These are phyloP conservation scores for Lipomyces lipofer DNA, from an alignment of 805 yeast species.

Conservation along the genomic window DNA sequence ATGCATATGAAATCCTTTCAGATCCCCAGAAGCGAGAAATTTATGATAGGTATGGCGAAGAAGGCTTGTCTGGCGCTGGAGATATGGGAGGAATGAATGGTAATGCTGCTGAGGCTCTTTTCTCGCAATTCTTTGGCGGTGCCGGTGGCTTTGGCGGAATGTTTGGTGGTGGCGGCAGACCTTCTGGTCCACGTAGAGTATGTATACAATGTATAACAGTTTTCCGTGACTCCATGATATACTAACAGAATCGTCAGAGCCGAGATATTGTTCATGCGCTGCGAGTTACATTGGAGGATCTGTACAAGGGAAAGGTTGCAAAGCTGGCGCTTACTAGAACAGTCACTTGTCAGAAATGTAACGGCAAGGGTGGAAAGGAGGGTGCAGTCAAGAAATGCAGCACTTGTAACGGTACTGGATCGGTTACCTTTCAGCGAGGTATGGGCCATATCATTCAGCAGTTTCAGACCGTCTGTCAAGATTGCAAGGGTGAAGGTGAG, in stretches of 20 bases:
- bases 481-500: conserved; percentile 90
- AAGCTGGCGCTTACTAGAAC: conserved; percentile 94
- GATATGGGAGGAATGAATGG: conserved; percentile 67
- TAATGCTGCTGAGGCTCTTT: conserved; percentile 69
- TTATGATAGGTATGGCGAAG: conserved; percentile 90
- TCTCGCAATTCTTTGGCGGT: conserved; percentile 84
- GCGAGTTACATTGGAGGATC: conserved; percentile 83
- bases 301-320: conserved; percentile 90
- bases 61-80: conserved; percentile 82
- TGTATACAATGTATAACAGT: neutral
- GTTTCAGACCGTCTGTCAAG: conserved; percentile 92
- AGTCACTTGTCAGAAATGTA: conserved; percentile 80
- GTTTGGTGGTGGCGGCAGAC: conserved; percentile 41
- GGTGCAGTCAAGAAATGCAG: conserved; percentile 86
- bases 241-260: conserved; percentile 21
- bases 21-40: conserved; percentile 85
- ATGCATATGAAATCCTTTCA: conserved; percentile 80
- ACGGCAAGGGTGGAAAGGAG: conserved; percentile 94
- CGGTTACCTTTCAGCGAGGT: conserved; percentile 89
- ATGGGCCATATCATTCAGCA: conserved; percentile 99
- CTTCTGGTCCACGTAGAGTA: conserved; percentile 34
- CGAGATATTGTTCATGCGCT: conserved; percentile 89
- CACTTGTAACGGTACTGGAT: conserved; percentile 88
- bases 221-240: neutral
- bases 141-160: conserved; percentile 42